Percentiles rank a stretch among this genome's conserved stretches.
Evolutionary conservation across 2,329 filamentous ascomycete genomes (phyloP).

Genomic region (Helicocarpus griseus): DNA sequence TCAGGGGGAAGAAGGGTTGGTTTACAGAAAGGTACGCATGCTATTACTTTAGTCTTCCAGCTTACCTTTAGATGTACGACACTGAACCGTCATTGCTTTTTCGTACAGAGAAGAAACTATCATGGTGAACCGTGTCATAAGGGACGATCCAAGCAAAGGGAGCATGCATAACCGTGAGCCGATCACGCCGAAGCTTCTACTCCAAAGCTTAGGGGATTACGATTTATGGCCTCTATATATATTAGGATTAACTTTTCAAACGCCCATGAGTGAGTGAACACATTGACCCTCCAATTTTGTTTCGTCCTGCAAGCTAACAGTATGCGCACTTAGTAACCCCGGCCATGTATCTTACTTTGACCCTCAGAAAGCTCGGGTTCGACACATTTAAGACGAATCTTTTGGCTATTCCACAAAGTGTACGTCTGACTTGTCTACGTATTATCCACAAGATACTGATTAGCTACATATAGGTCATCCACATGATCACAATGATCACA

Average conservation of each 20-base stretch:
- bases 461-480: slow-evolving; percentile 33
- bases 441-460: neutral
- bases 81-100: neutral
- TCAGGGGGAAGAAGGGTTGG: slow-evolving; percentile 44
- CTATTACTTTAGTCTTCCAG: neutral
- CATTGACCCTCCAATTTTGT: neutral
- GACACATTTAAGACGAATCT: slow-evolving; percentile 49
- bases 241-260: slow-evolving; percentile 33
- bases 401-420: slow-evolving; percentile 42
- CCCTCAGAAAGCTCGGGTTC: slow-evolving; percentile 43
- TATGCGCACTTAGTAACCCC: slow-evolving; percentile 5
- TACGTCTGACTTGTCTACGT: neutral
- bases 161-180: slow-evolving; percentile 48
- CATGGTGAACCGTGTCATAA: slow-evolving; percentile 52
- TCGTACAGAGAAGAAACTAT: slow-evolving; percentile 50
- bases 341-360: slow-evolving; percentile 24
- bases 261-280: slow-evolving; percentile 16
- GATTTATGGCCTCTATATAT: slow-evolving; percentile 47
- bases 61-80: neutral
- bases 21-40: slow-evolving; percentile 47
- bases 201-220: slow-evolving; percentile 42
- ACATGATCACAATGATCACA: slow-evolving; percentile 30
- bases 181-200: slow-evolving; percentile 37
- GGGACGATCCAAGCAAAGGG: slow-evolving; percentile 45
- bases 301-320: neutral